A percentile compares a stretch with the other conserved stretches of the same genome.
Evolutionary conservation across 2,329 filamentous ascomycete genomes (phyloP).

Genomic region (Dactylellina cionopaga): DNA sequence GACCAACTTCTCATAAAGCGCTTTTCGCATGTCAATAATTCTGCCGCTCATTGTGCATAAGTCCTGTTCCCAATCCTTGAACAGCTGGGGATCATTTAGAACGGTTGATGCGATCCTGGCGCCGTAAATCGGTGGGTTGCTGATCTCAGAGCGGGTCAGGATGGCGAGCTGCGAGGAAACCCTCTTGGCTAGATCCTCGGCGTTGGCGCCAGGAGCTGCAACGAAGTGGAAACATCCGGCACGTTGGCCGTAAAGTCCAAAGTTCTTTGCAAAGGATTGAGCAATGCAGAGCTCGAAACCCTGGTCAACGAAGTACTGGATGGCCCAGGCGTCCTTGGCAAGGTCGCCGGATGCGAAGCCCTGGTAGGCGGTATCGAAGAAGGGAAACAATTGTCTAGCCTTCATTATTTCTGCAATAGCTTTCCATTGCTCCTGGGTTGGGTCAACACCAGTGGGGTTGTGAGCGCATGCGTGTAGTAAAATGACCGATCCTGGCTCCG

Average conservation of each 20-base stretch:
- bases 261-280: constrained; percentile 89
- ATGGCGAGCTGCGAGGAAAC: constrained; percentile 99
- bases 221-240: constrained; percentile 96
- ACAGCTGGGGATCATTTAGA: constrained; percentile 82
- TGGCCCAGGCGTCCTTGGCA: constrained; percentile 89
- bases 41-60: constrained; percentile 99
- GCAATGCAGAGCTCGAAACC: constrained; percentile 88
- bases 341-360: constrained; percentile 94
- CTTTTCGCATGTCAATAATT: constrained; percentile 96
- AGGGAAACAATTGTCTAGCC: constrained; percentile 85
- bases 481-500: constrained; percentile 86
- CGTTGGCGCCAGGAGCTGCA: constrained; percentile 69
- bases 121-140: constrained; percentile 96
- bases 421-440: constrained; percentile 89
- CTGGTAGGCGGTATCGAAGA: constrained; percentile 99
- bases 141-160: constrained; percentile 94
- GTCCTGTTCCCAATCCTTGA: constrained; percentile 94
- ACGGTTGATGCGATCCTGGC: constrained; percentile 93
- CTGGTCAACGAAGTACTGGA: constrained; percentile 91
- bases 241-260: constrained; percentile 95
- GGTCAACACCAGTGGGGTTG: constrained; percentile 97
- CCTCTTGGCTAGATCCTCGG: constrained; percentile 86
- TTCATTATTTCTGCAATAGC: constrained; percentile 88
- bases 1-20: constrained; percentile 94
- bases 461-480: constrained; percentile 96